Base-by-base conservation (phyloP, 371 early-diverging fungal species). In the Thermomucor indicae-seudaticae region DNA sequence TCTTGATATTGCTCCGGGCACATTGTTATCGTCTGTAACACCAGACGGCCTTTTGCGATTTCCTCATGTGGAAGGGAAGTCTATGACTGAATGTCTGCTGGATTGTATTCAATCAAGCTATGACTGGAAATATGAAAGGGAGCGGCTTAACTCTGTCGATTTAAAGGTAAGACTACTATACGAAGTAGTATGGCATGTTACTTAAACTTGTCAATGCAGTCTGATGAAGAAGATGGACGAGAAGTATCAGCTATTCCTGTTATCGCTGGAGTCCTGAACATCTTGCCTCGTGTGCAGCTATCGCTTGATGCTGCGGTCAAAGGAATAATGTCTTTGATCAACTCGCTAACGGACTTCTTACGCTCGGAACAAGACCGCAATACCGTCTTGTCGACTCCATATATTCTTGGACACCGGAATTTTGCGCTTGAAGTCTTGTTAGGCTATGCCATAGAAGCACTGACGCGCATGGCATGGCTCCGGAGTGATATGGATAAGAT, bases 1-100 rank as follows among this genome's bases (percentile, higher is more conserved):
- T 1, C 51, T 81, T 4, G 44, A 41, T 0, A 43, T 81, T 32
- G 55, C 67, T 17, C 63, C 79, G 6, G 81, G 79, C 7, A 64
- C 68, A 32, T 47, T 81, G 25, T 75, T 80, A 3, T 73, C 79
- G 3, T 66, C 66, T 16, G 63, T 84, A 4, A 77, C 78, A 10
- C 52, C 77, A 1, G 68, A 75, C 30, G 83, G 80, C 7, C 50
- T 82, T n/a, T 23, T 84, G n/a, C 78, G 79, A 10, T 80, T 83
- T 48, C 80, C 83, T 6, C 43, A 49, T 6, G 49, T 64, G 5
- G 47, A n/a, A n/a, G n/a, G n/a, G n/a, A n/a, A n/a, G n/a, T n/a
- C n/a, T n/a, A n/a, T 79, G 19, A 43, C 57, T 4, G 43, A 59
- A 5, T 65, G 67, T 1, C 53, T 85, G 16, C 37, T 80, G 41